Evolutionary conservation across 2,329 filamentous ascomycete genomes (phyloP).

Genomic region (Xylogone sp.): DNA sequence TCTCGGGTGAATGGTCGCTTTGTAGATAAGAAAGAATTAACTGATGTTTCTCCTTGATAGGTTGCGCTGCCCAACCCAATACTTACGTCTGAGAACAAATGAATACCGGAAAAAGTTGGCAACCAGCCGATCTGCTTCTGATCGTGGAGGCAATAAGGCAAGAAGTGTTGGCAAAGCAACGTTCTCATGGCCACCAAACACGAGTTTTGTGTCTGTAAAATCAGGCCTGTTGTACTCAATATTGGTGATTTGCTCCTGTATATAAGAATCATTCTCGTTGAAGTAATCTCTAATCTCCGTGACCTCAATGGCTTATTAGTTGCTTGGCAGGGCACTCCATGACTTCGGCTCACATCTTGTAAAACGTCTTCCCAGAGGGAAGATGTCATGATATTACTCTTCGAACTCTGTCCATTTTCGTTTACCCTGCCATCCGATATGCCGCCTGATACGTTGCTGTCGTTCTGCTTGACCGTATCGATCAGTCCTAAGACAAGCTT

Average conservation of each 20-base stretch:
- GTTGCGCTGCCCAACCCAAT: too few species aligned
- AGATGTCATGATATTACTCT: too few species aligned
- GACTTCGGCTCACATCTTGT: neutral
- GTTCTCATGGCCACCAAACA: neutral
- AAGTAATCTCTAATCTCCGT: neutral
- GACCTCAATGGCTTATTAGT: neutral
- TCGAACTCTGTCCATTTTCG: too few species aligned
- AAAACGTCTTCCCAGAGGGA: neutral
- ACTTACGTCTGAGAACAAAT: constrained; percentile 41
- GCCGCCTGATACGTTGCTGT: too few species aligned
- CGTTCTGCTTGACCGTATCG: too few species aligned
- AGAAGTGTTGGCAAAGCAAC: neutral
- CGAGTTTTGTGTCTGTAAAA: neutral
- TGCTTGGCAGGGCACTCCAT: neutral
- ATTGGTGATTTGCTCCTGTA: neutral
- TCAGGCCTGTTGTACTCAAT: neutral
- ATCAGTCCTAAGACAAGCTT: neutral
- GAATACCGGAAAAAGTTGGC: constrained; percentile 50
- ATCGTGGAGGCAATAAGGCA: constrained; percentile 37
- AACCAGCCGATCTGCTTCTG: constrained; percentile 45
- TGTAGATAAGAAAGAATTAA: neutral
- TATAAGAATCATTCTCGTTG: neutral
- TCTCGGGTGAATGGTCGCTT: neutral
- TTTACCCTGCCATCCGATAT: too few species aligned
- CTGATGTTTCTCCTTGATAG: neutral